A percentile compares a stretch with the other conserved stretches of the same genome.
These are phyloP conservation scores for Myriosclerotinia curreyana DNA, from an alignment of 2,329 filamentous ascomycete genomes.

Conservation along the genomic window DNA sequence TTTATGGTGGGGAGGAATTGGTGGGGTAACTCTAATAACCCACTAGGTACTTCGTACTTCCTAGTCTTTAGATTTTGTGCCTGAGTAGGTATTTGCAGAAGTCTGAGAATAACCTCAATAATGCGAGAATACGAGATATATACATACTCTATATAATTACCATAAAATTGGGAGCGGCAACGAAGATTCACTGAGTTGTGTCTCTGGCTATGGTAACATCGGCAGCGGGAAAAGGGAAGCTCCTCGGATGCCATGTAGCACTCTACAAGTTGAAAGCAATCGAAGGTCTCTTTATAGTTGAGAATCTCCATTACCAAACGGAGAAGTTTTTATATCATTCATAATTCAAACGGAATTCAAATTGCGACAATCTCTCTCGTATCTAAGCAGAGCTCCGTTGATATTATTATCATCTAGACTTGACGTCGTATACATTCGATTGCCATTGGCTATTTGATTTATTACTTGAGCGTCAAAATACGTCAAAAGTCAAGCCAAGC, in stretches of 20 bases:
- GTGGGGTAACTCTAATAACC: no score
- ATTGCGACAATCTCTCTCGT: neutral
- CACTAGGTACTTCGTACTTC: no score
- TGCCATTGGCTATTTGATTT: neutral
- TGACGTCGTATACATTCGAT: neutral
- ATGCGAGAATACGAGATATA: no score
- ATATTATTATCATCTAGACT: conserved; percentile 3
- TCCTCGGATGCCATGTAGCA: neutral
- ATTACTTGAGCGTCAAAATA: conserved; percentile 1
- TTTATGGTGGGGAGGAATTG: conserved; percentile 11
- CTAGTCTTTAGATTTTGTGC: no score
- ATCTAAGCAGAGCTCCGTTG: neutral
- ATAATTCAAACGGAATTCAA: neutral
- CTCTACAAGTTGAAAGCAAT: conserved; percentile 1
- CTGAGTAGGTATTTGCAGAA: no score
- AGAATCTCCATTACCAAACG: neutral
- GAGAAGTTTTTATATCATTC: neutral
- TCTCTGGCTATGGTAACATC: neutral
- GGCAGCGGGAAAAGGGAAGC: neutral
- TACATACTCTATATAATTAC: no score
- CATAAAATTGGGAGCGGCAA: neutral
- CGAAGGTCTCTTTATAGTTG: neutral
- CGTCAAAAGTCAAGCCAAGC: no score
- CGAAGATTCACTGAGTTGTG: neutral
- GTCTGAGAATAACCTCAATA: neutral